Evolutionary conservation across 805 yeast genomes (phyloP), one percentile per base, ranked within the genome.

Genomic region (Kluyveromyces wickerhamii): DNA sequence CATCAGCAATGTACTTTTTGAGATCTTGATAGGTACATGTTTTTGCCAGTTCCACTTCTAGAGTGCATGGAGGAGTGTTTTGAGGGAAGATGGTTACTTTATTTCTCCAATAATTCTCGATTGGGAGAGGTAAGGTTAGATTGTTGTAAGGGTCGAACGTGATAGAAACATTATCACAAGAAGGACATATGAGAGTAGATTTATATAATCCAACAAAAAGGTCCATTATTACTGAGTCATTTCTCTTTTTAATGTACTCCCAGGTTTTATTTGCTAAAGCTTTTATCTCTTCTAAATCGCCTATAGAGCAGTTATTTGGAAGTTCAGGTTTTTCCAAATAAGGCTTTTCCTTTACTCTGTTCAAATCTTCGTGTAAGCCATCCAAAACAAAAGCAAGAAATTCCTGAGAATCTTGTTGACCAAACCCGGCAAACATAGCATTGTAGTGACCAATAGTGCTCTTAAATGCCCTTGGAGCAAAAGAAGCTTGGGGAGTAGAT

Each of bases 391-490:
- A 89, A 11, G 95, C 87, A 32, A 89, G 65, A 49, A 92, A 81
- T 52, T 92, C 97, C 55, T 92, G 97, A 0, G 96, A 85, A 54
- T 89, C 98, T 52, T 89, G 97, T 55, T 92, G 97, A 44, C 73
- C 76, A 50, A 80, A 86, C 0, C 92, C 95, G 0, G 82, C 71
- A 63, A 92, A 92, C 75, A 84, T 75, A 1, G 79, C 71, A 25
- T 87, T 82, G 50, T 71, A 82, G 40, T 78, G 71, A 0, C 96
- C 97, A 21, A 89, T 69, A 0, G 84, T 77, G 21, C 68, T 63
- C 48, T 84, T 86, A 62, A 89, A 87, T 21, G 77, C 82, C 26
- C 83, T 62, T 1, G 97, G 96, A 1, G 86, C 62, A 40, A 58
- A 62, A 3, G 60, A 42, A 9, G 56, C 34, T 34, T 48, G 43